Conservation (phyloP, 108 stramenopile genomes). For the Aurantiochytrium sp. region DNA sequence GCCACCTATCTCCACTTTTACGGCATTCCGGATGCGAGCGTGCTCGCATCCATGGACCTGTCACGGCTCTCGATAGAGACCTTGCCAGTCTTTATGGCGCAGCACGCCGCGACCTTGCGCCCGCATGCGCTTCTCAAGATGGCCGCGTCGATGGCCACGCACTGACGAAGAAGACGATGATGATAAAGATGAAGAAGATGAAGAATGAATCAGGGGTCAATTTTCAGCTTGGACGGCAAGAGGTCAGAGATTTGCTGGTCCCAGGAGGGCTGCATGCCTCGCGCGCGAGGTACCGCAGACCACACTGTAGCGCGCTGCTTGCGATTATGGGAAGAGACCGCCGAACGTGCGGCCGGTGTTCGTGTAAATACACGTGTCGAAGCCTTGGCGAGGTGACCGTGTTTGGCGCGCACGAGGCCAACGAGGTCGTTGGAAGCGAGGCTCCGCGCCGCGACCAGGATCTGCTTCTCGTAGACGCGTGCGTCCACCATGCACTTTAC, state of each 20-base stretch:
- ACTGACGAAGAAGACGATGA: too few species aligned
- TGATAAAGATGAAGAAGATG: not conserved
- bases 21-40: not conserved
- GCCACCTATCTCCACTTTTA: not conserved
- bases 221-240: not conserved
- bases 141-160: not conserved
- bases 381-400: not conserved
- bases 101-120: not conserved
- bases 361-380: not conserved
- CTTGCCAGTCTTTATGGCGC: not conserved
- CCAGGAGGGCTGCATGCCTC: not conserved
- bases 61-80: not conserved
- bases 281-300: not conserved
- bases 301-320: not conserved
- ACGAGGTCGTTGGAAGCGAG: not conserved
- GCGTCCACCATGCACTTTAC: conserved; percentile 21
- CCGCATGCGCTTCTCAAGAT: not conserved
- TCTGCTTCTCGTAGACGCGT: not conserved
- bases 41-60: not conserved
- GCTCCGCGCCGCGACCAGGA: not conserved
- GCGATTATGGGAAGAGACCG: too few species aligned
- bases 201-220: not conserved
- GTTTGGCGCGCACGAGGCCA: not conserved
- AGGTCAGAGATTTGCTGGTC: not conserved
- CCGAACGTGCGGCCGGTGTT: too few species aligned